A percentile compares a stretch with the other conserved stretches of the same genome.
Conservation (phyloP, 495 filamentous ascomycete genomes). For the Recurvomyces mirabilis region DNA sequence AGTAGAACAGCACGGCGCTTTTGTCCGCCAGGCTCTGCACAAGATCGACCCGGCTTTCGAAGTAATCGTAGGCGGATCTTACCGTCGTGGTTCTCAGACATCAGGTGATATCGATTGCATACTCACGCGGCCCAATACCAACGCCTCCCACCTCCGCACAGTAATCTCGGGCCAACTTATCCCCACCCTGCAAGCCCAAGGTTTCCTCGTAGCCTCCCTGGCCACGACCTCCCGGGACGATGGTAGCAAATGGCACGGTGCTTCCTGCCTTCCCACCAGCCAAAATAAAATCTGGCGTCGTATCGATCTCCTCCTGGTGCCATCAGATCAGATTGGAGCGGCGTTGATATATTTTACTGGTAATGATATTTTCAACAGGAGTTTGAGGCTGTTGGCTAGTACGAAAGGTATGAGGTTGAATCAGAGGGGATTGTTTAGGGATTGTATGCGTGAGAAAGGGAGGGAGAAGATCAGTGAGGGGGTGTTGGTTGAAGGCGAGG, state of each 20-base stretch:
- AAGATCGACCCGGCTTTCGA: constrained; percentile 52
- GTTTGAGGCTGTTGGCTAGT: constrained; percentile 68
- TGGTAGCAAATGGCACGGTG: constrained; percentile 81
- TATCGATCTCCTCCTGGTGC: constrained; percentile 81
- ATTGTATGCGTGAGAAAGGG: constrained; percentile 53
- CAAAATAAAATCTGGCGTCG: constrained; percentile 59
- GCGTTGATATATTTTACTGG: constrained; percentile 93
- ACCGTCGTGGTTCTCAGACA: constrained; percentile 62
- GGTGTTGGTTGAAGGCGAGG: constrained; percentile 58
- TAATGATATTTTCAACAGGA: constrained; percentile 93
- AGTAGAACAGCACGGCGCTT: constrained; percentile 55
- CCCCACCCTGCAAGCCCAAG: constrained; percentile 43
- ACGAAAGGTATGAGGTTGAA: constrained; percentile 82
- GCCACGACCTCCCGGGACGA: constrained; percentile 34
- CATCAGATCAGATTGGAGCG: constrained; percentile 69
- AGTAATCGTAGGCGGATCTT: constrained; percentile 71
- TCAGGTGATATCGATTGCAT: constrained; percentile 82
- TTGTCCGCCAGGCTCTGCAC: constrained; percentile 52
- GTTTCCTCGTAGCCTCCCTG: constrained; percentile 50
- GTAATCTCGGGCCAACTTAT: constrained; percentile 56
- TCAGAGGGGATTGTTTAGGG: constrained; percentile 67
- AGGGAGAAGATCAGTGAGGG: constrained; percentile 59
- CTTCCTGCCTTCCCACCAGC: constrained; percentile 50
- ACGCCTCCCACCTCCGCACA: constrained; percentile 46
- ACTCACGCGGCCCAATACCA: constrained; percentile 58